phyloP scores from a whole-genome alignment of 495 filamentous ascomycete species.

The Thozetella sp. region DNA sequence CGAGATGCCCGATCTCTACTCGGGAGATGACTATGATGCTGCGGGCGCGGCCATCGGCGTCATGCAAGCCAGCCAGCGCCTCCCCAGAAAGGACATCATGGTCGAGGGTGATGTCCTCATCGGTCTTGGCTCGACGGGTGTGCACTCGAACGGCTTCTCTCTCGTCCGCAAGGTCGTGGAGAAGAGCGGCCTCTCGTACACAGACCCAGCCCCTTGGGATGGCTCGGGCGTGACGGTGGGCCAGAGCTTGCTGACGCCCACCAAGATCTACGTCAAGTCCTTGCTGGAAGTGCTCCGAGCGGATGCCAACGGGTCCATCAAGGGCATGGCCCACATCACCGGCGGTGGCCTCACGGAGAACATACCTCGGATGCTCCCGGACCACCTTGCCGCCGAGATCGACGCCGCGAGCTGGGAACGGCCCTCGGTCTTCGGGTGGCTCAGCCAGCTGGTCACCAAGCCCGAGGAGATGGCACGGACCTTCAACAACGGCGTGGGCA shows the following conservation, averaged over 20 bases:
- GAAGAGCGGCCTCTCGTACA: constrained; percentile 66
- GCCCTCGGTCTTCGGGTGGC: constrained; percentile 80
- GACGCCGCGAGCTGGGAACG: constrained; percentile 72
- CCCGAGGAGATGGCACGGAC: constrained; percentile 79
- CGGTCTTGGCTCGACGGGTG: constrained; percentile 78
- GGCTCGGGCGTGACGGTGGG: constrained; percentile 54
- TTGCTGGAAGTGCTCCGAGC: constrained; percentile 64
- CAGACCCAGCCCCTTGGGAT: constrained; percentile 74
- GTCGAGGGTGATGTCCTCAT: constrained; percentile 78
- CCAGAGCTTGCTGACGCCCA: constrained; percentile 74
- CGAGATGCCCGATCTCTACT: constrained; percentile 95
- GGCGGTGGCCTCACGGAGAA: constrained; percentile 92
- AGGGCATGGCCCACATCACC: constrained; percentile 95
- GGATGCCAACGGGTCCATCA: constrained; percentile 43
- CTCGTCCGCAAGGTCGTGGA: constrained; percentile 87
- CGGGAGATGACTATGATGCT: constrained; percentile 82
- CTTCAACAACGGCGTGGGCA: constrained; percentile 95
- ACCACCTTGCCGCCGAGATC: constrained; percentile 72
- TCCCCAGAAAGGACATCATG: constrained; percentile 81
- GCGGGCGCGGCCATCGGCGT: constrained; percentile 87
- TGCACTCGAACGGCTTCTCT: constrained; percentile 95
- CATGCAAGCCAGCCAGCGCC: constrained; percentile 65
- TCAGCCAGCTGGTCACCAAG: constrained; percentile 68
- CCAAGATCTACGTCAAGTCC: constrained; percentile 78
- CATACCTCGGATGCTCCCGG: constrained; percentile 88